Conservation (phyloP, 1,139 yeast genomes). For the Debaryomycetaceae sp. region DNA sequence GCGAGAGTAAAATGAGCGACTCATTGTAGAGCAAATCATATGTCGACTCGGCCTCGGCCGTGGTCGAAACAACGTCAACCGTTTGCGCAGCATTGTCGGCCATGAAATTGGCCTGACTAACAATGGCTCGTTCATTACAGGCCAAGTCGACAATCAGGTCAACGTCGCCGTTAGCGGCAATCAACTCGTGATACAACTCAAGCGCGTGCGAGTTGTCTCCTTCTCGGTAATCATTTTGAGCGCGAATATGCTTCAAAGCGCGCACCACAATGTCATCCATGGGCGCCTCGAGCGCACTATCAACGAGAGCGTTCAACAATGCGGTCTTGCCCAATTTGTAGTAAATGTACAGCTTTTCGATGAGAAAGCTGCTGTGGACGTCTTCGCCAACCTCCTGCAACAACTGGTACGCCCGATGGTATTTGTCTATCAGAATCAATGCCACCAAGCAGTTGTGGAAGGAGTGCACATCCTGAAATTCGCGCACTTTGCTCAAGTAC, state of each 20-base stretch:
- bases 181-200: slow-evolving; percentile 48
- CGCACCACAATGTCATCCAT: slow-evolving; percentile 21
- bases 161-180: slow-evolving; percentile 32
- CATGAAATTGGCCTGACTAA: slow-evolving; percentile 45
- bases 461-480: slow-evolving; percentile 46
- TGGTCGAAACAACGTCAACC: slow-evolving; percentile 5
- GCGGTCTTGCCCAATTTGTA: slow-evolving; percentile 57
- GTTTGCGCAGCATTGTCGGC: slow-evolving; percentile 6
- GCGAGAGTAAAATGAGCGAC: slow-evolving; percentile 51
- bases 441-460: slow-evolving; percentile 64
- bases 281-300: slow-evolving; percentile 14
- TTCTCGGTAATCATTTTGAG: slow-evolving; percentile 71
- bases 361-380: slow-evolving; percentile 29
- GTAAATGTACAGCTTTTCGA: slow-evolving; percentile 66
- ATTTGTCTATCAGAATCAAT: slow-evolving; percentile 68
- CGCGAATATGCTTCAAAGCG: slow-evolving; percentile 71
- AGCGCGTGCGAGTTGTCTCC: slow-evolving; percentile 59
- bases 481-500: slow-evolving; percentile 37
- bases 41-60: slow-evolving; percentile 7
- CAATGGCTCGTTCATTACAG: slow-evolving; percentile 66
- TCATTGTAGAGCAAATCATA: slow-evolving; percentile 59
- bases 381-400: slow-evolving; percentile 38
- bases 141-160: slow-evolving; percentile 52
- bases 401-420: slow-evolving; percentile 50
- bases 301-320: slow-evolving; percentile 35